Base-by-base conservation (phyloP, 345 rosid genomes). In the Brassica cretica region DNA sequence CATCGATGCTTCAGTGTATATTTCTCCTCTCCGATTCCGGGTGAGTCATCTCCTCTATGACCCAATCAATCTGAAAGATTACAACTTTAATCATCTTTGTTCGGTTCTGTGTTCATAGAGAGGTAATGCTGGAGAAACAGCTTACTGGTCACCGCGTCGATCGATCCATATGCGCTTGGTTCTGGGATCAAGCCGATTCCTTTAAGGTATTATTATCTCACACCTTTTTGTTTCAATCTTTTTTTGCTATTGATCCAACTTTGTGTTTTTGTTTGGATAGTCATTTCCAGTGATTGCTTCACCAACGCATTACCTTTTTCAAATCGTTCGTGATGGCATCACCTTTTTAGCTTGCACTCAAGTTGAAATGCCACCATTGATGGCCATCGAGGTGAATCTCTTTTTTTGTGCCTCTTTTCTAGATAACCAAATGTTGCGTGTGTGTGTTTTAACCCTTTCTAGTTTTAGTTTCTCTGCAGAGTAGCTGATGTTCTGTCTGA, bases 51-150 rank as follows among this genome's bases (percentile, higher is more conserved):
- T 33, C 53, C 56, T 51, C 56, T 51, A 3, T 14, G 19, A 5
- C 56, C 2, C 2, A 51, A n/a, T 2, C 56, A 64, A 8, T 61
- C 76, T 53, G 19, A 60, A 32, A 8, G 67, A 4, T 56, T 59
- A 3, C 3, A 18, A 44, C 41, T 68, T 32, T 39, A 19, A 11
- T 53, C 51, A 68, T 68, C 55, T 62, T 15, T 37, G 29, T 21
- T 21, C 24, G 24, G 24, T 65, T 64, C 29, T 73, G 71, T 70
- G 35, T 7, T 21, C 5, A 16, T 85, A 95, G 99, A 53, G 99
- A 90, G 83, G 97, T 95, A 19, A 93, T 95, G 87, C 89, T 95
- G 6, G 98, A 95, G 94, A 95, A 95, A 67, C 98, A 95, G 92
- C 86, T 93, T 44, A 91, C 98, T 2, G 97, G 98, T 71, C 97